A percentile compares a stretch with the other conserved stretches of the same genome.
phyloP scores from a whole-genome alignment of 441 rosid genomes.

The Brassica balearica region DNA sequence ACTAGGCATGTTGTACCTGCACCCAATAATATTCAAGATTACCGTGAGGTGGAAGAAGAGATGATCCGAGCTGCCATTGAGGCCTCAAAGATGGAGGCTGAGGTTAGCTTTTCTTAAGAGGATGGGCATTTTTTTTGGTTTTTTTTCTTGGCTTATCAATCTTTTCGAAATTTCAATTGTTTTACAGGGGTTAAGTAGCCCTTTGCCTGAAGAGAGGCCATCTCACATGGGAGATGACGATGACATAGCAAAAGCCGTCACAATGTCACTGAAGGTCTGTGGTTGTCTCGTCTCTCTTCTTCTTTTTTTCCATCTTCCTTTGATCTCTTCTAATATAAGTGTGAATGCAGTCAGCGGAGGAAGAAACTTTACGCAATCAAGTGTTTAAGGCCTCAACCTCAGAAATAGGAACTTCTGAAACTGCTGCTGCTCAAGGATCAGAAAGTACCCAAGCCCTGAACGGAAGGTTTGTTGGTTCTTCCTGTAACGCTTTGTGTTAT shows the following conservation, averaged over 20 bases:
- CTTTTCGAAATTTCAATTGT: constrained; percentile 18
- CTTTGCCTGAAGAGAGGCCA: constrained; percentile 49
- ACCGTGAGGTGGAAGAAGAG: constrained; percentile 93
- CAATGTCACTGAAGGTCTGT: constrained; percentile 70
- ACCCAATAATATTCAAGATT: constrained; percentile 57
- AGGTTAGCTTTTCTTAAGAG: constrained; percentile 46
- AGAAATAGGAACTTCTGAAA: constrained; percentile 48
- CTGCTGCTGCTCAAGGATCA: constrained; percentile 53
- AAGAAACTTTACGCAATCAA: constrained; percentile 59
- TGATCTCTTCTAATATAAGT: constrained; percentile 39
- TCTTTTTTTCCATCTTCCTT: constrained; percentile 11
- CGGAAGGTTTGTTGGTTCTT: constrained; percentile 62
- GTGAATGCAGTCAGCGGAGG: constrained; percentile 72
- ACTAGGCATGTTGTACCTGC: constrained; percentile 45
- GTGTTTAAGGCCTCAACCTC: constrained; percentile 52
- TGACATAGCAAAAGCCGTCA: constrained; percentile 72
- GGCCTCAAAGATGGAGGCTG: constrained; percentile 86
- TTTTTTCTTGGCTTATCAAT: constrained; percentile 18
- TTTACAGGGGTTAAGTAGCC: constrained; percentile 50
- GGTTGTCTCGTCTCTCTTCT: constrained; percentile 18
- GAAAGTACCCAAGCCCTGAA: constrained; percentile 53
- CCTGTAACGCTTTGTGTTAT: constrained; percentile 14
- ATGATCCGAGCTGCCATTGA: constrained; percentile 97
- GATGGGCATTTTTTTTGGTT: constrained; percentile 2
- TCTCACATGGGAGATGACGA: constrained; percentile 59